Percentiles rank a stretch among this genome's conserved stretches.
Conservation (phyloP, 2,329 filamentous ascomycete species). For the Cyphellophora europaea region DNA sequence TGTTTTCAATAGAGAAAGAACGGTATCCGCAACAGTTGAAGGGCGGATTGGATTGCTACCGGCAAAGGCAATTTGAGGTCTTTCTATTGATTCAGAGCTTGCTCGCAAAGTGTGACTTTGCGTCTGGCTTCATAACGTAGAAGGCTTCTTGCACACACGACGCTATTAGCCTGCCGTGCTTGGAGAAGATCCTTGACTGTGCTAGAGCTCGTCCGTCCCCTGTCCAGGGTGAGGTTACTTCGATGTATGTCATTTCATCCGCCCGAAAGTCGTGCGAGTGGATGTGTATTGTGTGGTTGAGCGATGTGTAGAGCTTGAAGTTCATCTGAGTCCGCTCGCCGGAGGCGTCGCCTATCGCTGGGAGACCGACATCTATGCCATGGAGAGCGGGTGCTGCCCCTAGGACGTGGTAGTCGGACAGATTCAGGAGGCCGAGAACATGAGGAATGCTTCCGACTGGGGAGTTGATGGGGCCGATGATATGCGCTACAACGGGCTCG, state of each 20-base stretch:
- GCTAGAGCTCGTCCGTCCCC: slow-evolving; percentile 17
- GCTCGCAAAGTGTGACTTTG: slow-evolving; percentile 8
- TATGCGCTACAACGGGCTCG: slow-evolving; percentile 12
- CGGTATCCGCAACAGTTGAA: no score
- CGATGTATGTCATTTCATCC: slow-evolving; percentile 16
- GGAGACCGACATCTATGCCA: slow-evolving; percentile 8
- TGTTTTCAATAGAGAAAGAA: no score
- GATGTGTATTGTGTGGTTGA: slow-evolving; percentile 19
- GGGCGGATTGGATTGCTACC: no score
- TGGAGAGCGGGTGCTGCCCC: slow-evolving; percentile 14
- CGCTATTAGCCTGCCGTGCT: slow-evolving; percentile 13
- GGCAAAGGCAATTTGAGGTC: no score
- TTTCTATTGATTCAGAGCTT: neutral
- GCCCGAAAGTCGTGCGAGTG: slow-evolving; percentile 16
- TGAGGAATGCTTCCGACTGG: slow-evolving; percentile 9
- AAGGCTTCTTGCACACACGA: slow-evolving; percentile 18
- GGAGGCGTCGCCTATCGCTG: slow-evolving; percentile 10
- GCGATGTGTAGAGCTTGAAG: slow-evolving; percentile 16
- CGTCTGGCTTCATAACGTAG: slow-evolving; percentile 15
- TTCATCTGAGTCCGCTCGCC: slow-evolving; percentile 4
- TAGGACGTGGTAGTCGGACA: slow-evolving; percentile 18
- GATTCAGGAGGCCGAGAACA: slow-evolving; percentile 14
- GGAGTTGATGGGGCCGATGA: slow-evolving; percentile 12
- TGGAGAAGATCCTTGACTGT: slow-evolving; percentile 13
- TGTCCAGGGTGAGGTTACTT: slow-evolving; percentile 15